Conservation (phyloP, 805 yeast species). For the Priceomyces carsonii region DNA sequence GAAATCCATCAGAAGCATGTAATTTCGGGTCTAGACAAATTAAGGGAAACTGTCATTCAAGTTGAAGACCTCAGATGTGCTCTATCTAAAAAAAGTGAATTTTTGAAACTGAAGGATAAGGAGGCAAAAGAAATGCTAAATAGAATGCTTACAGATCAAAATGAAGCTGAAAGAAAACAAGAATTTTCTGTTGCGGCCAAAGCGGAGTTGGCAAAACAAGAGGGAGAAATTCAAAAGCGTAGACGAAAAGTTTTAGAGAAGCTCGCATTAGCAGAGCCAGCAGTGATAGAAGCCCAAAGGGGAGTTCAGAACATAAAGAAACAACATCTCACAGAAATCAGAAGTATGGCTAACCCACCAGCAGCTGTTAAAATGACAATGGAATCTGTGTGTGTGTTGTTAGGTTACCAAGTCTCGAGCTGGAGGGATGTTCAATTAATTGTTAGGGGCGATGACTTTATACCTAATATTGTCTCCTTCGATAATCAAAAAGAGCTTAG, state of each 20-base stretch:
- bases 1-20: constrained; percentile 73
- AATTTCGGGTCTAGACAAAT: constrained; percentile 68
- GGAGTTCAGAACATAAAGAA: constrained; percentile 94
- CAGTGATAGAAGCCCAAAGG: constrained; percentile 76
- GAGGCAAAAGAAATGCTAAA: constrained; percentile 74
- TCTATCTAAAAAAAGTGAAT: constrained; percentile 53
- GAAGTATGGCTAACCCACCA: constrained; percentile 92
- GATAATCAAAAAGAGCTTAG: constrained; percentile 62
- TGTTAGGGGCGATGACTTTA: constrained; percentile 86
- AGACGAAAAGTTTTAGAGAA: constrained; percentile 58
- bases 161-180: constrained; percentile 87
- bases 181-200: constrained; percentile 82
- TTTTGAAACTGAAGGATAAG: constrained; percentile 54
- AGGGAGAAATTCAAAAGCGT: constrained; percentile 55
- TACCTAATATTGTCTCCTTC: constrained; percentile 75
- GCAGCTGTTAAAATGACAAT: constrained; percentile 78
- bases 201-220: constrained; percentile 66
- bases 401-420: constrained; percentile 63
- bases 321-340: constrained; percentile 83
- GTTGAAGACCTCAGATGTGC: constrained; percentile 60
- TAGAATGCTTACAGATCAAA: constrained; percentile 79
- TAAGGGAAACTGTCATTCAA: constrained; percentile 73
- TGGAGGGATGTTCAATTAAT: constrained; percentile 86
- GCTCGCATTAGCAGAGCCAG: constrained; percentile 79
- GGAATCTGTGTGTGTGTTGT: constrained; percentile 83